Evolutionary conservation across 2,329 filamentous ascomycete species (phyloP).

Genomic region (Talaromyces sp.): DNA sequence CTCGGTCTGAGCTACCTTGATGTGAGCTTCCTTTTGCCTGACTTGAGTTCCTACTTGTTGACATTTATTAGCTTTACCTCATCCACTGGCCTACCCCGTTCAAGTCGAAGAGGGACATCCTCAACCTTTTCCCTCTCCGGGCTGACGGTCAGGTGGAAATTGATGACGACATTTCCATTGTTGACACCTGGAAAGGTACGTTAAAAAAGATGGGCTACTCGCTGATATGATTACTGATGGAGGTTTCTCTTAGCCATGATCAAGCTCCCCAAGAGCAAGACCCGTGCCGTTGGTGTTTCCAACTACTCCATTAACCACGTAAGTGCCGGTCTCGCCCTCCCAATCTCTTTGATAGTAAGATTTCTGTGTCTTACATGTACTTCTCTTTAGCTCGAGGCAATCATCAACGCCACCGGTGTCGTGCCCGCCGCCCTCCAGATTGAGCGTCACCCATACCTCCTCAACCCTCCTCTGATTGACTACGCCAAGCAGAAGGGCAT

Average conservation of each 20-base stretch:
- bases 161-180: slow-evolving; percentile 37
- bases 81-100: slow-evolving; percentile 44
- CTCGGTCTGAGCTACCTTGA: slow-evolving; percentile 51
- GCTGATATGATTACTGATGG: neutral
- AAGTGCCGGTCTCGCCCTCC: slow-evolving; percentile 7
- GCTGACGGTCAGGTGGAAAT: slow-evolving; percentile 36
- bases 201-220: neutral
- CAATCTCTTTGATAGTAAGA: neutral
- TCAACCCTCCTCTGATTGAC: slow-evolving; percentile 52
- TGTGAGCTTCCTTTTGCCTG: slow-evolving; percentile 33
- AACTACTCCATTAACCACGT: slow-evolving; percentile 36
- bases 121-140: slow-evolving; percentile 42
- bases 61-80: slow-evolving; percentile 27
- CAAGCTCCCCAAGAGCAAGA: slow-evolving; percentile 37
- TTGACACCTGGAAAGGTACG: slow-evolving; percentile 38
- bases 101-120: slow-evolving; percentile 24
- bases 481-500: slow-evolving; percentile 56
- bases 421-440: slow-evolving; percentile 63
- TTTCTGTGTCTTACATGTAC: slow-evolving; percentile 7
- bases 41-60: neutral
- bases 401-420: slow-evolving; percentile 51
- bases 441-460: slow-evolving; percentile 63
- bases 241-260: slow-evolving; percentile 30
- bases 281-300: slow-evolving; percentile 36
- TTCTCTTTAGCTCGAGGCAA: slow-evolving; percentile 40